Conservation (phyloP, 345 rosid species). For the Balakata baccata region DNA sequence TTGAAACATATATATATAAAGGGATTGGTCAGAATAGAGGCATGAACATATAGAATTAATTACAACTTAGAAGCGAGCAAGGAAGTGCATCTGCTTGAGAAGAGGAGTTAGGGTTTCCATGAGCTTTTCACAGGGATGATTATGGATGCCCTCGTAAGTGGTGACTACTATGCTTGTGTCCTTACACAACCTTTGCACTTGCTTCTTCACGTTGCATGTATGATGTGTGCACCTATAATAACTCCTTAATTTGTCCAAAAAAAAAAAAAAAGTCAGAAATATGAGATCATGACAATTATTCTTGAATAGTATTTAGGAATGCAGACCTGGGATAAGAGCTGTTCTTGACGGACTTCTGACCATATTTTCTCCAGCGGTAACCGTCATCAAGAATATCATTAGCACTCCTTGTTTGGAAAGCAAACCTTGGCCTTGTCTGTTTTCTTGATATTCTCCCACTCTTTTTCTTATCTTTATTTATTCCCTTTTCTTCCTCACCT, state of each 20-base stretch:
- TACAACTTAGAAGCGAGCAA: slow-evolving; percentile 44
- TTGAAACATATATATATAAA: too few species aligned
- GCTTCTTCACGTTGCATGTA: slow-evolving; percentile 94
- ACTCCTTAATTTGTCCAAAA: slow-evolving; percentile 47
- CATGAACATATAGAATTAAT: too few species aligned
- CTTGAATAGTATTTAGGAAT: not conserved
- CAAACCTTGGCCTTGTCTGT: slow-evolving; percentile 46
- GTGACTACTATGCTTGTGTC: slow-evolving; percentile 77
- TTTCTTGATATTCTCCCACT: slow-evolving; percentile 32
- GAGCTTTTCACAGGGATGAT: slow-evolving; percentile 87
- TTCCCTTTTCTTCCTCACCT: slow-evolving; percentile 23
- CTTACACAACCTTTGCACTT: slow-evolving; percentile 77
- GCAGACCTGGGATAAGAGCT: slow-evolving; percentile 59
- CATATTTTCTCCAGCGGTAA: slow-evolving; percentile 70
- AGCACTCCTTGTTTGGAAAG: slow-evolving; percentile 61
- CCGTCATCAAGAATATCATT: slow-evolving; percentile 78
- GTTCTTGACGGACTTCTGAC: slow-evolving; percentile 67
- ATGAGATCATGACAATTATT: too few species aligned
- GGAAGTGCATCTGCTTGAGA: slow-evolving; percentile 83
- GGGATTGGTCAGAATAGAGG: too few species aligned
- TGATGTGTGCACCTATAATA: slow-evolving; percentile 91
- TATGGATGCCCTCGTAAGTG: slow-evolving; percentile 76
- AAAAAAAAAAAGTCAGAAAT: too few species aligned
- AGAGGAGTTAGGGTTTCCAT: slow-evolving; percentile 94
- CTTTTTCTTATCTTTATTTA: slow-evolving; percentile 29